Conservation (phyloP, 169 alveolate genomes). For the Plasmodium sp. region DNA sequence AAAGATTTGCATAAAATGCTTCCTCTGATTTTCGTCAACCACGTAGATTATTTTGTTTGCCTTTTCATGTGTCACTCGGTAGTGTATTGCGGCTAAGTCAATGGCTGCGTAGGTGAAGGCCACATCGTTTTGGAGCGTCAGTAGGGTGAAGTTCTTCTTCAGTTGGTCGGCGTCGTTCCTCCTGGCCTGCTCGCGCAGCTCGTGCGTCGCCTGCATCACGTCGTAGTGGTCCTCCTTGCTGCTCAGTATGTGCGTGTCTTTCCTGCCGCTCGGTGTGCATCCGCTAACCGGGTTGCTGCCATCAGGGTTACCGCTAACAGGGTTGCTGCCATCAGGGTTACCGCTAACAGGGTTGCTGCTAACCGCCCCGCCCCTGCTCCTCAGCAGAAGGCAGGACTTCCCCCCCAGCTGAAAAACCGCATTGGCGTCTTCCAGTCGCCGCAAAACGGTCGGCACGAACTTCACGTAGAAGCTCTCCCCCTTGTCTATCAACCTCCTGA, state of each 20-base stretch:
- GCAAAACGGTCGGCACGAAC: constrained; percentile 36
- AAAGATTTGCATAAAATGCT: constrained; percentile 80
- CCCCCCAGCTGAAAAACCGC: constrained; percentile 10
- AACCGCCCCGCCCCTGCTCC: neutral
- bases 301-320: neutral
- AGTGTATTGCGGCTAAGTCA: constrained; percentile 80
- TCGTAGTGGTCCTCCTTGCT: constrained; percentile 29
- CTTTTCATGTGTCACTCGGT: constrained; percentile 76
- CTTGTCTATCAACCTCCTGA: constrained; percentile 23
- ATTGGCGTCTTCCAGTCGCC: constrained; percentile 27
- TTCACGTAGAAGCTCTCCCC: constrained; percentile 61
- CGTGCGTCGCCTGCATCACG: neutral
- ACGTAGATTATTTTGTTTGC: constrained; percentile 80
- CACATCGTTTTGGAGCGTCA: constrained; percentile 76
- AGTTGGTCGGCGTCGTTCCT: constrained; percentile 12
- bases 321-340: neutral
- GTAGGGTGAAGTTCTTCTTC: constrained; percentile 17
- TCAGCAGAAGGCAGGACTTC: constrained; percentile 51
- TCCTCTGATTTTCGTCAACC: constrained; percentile 78
- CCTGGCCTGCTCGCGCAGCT: neutral
- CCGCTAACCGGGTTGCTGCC: neutral
- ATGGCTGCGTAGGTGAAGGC: constrained; percentile 82
- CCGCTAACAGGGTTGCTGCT: neutral
- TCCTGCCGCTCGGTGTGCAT: neutral
- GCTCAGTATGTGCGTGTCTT: neutral